A percentile compares a stretch with the other conserved stretches of the same genome.
Evolutionary conservation across 352 stramenopile genomes (phyloP).

Genomic region (Phytopythium kandeliae): DNA sequence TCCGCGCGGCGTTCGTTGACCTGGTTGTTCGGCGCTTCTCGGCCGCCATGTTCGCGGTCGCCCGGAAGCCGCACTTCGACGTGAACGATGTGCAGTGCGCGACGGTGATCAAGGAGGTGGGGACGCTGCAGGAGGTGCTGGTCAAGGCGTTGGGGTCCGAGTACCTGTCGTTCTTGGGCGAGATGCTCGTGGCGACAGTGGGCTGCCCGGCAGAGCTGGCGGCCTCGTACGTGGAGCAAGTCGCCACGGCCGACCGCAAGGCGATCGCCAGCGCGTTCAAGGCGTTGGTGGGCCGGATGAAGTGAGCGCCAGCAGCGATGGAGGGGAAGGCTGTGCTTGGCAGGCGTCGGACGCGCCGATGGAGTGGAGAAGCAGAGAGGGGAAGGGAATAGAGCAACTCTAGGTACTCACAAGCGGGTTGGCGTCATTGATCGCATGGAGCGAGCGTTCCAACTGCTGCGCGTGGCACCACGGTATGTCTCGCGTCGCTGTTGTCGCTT

Average conservation of each 20-base stretch:
- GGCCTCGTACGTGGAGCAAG: conserved; percentile 48
- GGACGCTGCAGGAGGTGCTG: conserved; percentile 59
- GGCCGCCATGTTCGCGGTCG: conserved; percentile 63
- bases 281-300: conserved; percentile 47
- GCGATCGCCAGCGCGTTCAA: conserved; percentile 64
- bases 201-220: conserved; percentile 56
- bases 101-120: conserved; percentile 69
- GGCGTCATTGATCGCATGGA: too few relatives aligned
- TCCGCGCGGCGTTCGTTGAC: conserved; percentile 45
- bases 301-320: too few relatives aligned
- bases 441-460: too few relatives aligned
- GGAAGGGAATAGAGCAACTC: neutral
- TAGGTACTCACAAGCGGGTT: neutral
- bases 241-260: conserved; percentile 58
- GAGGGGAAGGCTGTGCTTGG: too few relatives aligned
- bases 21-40: conserved; percentile 67
- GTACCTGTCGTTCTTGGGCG: conserved; percentile 56
- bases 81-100: conserved; percentile 62
- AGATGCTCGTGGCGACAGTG: conserved; percentile 55
- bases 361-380: neutral
- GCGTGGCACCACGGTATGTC: too few relatives aligned
- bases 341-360: neutral
- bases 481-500: too few relatives aligned
- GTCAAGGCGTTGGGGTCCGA: conserved; percentile 46
- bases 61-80: conserved; percentile 64